phyloP scores from a whole-genome alignment of 768 basidiomycete species.

The Leccinum truebloodii region DNA sequence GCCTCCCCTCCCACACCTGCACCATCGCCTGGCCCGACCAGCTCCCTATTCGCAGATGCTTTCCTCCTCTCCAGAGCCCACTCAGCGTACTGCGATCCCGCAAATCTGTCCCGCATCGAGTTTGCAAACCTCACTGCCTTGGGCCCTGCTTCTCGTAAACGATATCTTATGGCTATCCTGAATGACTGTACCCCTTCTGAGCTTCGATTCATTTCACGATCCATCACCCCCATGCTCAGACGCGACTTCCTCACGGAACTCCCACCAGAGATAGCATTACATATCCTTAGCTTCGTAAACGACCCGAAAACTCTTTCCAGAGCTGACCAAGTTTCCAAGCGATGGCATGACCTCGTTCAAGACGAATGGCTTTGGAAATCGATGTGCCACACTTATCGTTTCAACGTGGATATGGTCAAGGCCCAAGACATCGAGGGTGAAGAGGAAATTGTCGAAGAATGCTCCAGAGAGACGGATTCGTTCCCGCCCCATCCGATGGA shows the following conservation, averaged over 20 bases:
- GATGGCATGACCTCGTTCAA: constrained; percentile 67
- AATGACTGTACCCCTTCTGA: constrained; percentile 58
- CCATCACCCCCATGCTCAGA: constrained; percentile 63
- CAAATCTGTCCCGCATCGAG: constrained; percentile 31
- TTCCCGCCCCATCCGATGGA: constrained; percentile 41
- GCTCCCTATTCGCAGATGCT: constrained; percentile 44
- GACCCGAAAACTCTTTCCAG: constrained; percentile 71
- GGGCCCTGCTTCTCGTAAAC: constrained; percentile 45
- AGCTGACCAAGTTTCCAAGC: constrained; percentile 65
- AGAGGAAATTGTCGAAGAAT: constrained; percentile 34
- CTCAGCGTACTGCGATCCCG: constrained; percentile 21
- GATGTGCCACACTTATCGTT: constrained; percentile 65
- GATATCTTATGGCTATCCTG: constrained; percentile 52
- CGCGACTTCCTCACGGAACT: constrained; percentile 59
- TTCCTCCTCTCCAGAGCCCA: constrained; percentile 22
- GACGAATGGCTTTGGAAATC: constrained; percentile 83
- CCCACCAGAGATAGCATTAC: constrained; percentile 70
- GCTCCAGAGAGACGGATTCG: constrained; percentile 35
- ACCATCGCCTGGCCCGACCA: constrained; percentile 55
- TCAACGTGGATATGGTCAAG: constrained; percentile 29
- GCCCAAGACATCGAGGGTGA: constrained; percentile 28
- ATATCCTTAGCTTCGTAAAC: constrained; percentile 76
- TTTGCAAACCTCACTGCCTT: constrained; percentile 35
- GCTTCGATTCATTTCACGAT: constrained; percentile 64
- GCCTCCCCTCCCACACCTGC: constrained; percentile 63